phyloP scores from a whole-genome alignment of 2,329 filamentous ascomycete species.

The Alternaria consortialis region DNA sequence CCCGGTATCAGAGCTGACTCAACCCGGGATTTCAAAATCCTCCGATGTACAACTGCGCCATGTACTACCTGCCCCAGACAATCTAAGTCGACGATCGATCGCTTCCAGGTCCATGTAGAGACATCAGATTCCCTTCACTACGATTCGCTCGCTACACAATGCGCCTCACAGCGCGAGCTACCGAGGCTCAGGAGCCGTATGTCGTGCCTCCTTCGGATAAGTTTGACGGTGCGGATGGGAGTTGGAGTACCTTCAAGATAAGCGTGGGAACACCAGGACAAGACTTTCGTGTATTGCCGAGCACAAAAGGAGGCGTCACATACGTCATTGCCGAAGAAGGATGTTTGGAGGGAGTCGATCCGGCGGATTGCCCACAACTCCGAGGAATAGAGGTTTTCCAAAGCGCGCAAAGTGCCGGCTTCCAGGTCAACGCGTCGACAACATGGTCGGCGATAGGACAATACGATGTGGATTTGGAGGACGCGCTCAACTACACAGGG shows the following conservation, averaged over 20 bases:
- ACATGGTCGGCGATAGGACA: slow-evolving; percentile 48
- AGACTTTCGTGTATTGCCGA: slow-evolving; percentile 49
- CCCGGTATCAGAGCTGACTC: slow-evolving; percentile 2
- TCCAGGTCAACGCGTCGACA: slow-evolving; percentile 39
- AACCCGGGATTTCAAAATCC: neutral
- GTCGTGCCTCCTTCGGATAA: slow-evolving; percentile 43
- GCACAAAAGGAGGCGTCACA: slow-evolving; percentile 45
- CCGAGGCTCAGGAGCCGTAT: slow-evolving; percentile 35
- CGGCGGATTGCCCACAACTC: slow-evolving; percentile 38
- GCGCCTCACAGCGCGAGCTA: slow-evolving; percentile 31
- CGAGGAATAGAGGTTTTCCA: slow-evolving; percentile 45
- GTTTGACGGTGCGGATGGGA: slow-evolving; percentile 54
- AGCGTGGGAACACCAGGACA: slow-evolving; percentile 53
- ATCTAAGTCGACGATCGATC: slow-evolving; percentile 1
- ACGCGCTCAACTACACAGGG: slow-evolving; percentile 37
- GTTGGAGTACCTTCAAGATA: slow-evolving; percentile 55
- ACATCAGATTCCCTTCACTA: neutral
- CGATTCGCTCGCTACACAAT: slow-evolving; percentile 28
- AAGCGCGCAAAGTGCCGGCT: slow-evolving; percentile 42
- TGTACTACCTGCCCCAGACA: slow-evolving; percentile 1
- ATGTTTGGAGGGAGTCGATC: slow-evolving; percentile 41
- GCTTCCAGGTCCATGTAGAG: neutral
- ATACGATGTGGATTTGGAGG: slow-evolving; percentile 43
- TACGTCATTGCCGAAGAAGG: slow-evolving; percentile 47
- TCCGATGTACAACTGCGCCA: slow-evolving; percentile 2